Percentiles rank a stretch among this genome's conserved stretches.
Conservation (phyloP, 306 rosid species). For the Echinosophora koreensis region DNA sequence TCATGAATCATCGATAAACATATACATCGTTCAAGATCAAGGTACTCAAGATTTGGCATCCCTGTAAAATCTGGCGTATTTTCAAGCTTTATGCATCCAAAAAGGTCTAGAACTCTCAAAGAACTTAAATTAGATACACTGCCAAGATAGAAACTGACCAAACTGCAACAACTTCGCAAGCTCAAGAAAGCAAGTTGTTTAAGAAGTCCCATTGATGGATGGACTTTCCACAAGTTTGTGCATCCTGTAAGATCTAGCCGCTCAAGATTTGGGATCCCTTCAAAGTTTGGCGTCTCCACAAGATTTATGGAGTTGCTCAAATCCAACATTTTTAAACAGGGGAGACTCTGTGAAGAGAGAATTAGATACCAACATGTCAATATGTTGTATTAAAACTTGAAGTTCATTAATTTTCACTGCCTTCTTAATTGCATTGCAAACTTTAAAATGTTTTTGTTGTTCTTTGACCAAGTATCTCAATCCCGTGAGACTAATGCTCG, state of each 20-base stretch:
- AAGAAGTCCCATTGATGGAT: conserved; percentile 27
- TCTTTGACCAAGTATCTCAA: too few species aligned
- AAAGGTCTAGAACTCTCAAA: not conserved
- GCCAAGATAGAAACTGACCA: not conserved
- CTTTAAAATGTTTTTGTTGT: too few species aligned
- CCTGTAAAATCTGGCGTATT: not conserved
- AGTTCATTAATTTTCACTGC: too few species aligned
- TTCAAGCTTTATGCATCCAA: not conserved
- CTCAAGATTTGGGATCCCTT: not conserved
- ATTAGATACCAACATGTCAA: too few species aligned
- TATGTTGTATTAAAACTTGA: too few species aligned
- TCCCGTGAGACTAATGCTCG: too few species aligned
- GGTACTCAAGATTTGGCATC: not conserved
- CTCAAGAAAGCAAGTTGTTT: conserved; percentile 15
- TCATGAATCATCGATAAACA: not conserved
- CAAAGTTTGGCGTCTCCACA: not conserved
- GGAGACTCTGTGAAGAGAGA: not conserved
- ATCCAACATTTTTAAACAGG: not conserved
- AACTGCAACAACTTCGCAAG: not conserved
- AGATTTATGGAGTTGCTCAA: conserved; percentile 29
- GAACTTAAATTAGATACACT: not conserved
- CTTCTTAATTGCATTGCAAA: too few species aligned
- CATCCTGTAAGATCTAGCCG: conserved; percentile 33
- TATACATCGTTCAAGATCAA: conserved; percentile 14
- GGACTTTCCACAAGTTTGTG: not conserved